These are phyloP conservation scores for Metarhizium anisopliae DNA, from an alignment of 2,329 filamentous ascomycete species.

Conservation along the genomic window DNA sequence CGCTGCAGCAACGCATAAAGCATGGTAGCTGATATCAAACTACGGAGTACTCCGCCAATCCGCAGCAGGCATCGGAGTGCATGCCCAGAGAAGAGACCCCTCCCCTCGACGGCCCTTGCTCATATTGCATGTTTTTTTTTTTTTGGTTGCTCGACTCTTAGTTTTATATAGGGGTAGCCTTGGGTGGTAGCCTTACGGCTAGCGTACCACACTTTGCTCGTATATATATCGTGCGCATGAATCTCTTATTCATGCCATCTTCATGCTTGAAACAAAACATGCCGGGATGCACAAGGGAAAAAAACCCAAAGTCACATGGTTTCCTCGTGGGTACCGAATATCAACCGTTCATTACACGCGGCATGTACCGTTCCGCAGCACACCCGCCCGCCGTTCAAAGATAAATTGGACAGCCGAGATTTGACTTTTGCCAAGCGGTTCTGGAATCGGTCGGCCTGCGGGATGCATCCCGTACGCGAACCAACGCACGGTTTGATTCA, in stretches of 20 bases:
- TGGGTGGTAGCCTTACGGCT: no score
- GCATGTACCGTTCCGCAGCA: neutral
- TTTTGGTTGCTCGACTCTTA: no score
- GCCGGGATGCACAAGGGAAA: no score
- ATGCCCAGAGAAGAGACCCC: no score
- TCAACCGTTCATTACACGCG: neutral
- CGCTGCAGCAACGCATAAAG: neutral
- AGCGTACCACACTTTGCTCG: no score
- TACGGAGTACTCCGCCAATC: neutral
- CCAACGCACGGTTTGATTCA: neutral
- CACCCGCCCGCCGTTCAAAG: neutral
- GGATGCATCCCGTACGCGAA: neutral
- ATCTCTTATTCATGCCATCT: no score
- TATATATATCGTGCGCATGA: no score
- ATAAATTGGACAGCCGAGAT: neutral
- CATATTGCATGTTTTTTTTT: no score
- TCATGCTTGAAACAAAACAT: no score
- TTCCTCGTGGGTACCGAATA: neutral
- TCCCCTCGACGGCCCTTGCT: no score
- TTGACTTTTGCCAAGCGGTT: neutral
- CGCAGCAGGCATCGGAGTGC: no score
- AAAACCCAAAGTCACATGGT: neutral
- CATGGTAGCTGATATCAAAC: neutral
- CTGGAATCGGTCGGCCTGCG: neutral
- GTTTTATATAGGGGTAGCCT: no score